Evolutionary conservation across 1,284 basidiomycete genomes (phyloP), one percentile per base, ranked within the genome.

Genomic region (Phellinidium pouzarii): DNA sequence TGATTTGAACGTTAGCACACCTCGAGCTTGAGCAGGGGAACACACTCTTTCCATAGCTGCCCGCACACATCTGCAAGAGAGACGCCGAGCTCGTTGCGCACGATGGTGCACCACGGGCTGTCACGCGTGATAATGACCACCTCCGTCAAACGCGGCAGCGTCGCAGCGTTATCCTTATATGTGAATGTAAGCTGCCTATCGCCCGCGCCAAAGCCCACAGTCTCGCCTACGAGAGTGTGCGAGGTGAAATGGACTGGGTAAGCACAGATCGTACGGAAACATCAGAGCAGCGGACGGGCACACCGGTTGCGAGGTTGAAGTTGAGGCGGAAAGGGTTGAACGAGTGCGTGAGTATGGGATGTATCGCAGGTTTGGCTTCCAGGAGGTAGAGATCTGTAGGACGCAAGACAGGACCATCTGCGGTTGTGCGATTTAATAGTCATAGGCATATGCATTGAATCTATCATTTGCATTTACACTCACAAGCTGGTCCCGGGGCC

Each of bases 31-130:
- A 11, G 14, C 2, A 8, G 11, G 11, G 17, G 29, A 9, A 73
- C 83, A 42, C 55, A 90, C 87, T 89, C 86, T 64, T 79, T 80
- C 74, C 77, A 87, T 41, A 90, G 65, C 5, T 74, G 67, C 2
- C 71, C 71, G 61, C 82, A 86, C 20, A 91, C 74, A 63, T 91
- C 84, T 26, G 75, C 74, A 54, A 87, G 72, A 1, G 85, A 88
- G 12, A 91, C 86, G 0, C 87, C 87, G 1, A 69, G 65, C 8
- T 82, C 78, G 61, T 87, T 89, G 63, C 73, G 78, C 44, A 91
- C 74, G 54, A 80, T 80, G 8, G 86, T 88, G 64, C 87, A 88
- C 87, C 87, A 91, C 1, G 87, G 87, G 46, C 78, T 81, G 38
- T 74, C 66, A 46, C 80, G 75, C 22, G 81, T 81, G 64, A 91